phyloP scores from a whole-genome alignment of 805 yeast species.

The Candida nonsorbophila region DNA sequence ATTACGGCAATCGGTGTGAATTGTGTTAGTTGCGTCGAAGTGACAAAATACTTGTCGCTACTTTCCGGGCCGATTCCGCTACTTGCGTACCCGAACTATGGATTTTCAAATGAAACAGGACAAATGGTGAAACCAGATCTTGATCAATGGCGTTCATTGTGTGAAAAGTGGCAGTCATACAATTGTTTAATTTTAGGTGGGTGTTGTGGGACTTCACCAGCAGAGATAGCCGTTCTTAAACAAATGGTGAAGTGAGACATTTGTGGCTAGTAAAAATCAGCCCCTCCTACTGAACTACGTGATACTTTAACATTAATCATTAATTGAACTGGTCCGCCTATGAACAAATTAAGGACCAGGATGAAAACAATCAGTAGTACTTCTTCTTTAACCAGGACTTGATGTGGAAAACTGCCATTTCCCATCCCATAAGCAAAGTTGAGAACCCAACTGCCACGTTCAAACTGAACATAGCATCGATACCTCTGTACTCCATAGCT shows the following conservation, averaged over 20 bases:
- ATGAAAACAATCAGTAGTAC: conserved; percentile 1
- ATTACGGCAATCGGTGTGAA: too few relatives aligned
- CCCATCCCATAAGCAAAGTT: conserved; percentile 84
- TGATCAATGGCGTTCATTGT: conserved; percentile 8
- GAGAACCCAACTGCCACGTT: conserved; percentile 79
- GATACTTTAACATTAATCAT: neutral
- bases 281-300: neutral
- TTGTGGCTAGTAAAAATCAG: neutral
- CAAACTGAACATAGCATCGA: conserved; percentile 87
- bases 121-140: conserved; percentile 12
- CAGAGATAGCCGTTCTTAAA: conserved; percentile 1
- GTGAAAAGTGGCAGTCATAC: conserved; percentile 33
- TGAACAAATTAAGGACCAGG: neutral
- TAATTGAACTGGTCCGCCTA: neutral
- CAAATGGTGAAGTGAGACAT: neutral
- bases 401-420: conserved; percentile 62
- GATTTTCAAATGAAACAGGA: conserved; percentile 54
- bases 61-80: too few relatives aligned
- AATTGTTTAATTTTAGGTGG: conserved; percentile 56
- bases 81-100: conserved; percentile 69
- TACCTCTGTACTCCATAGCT: conserved; percentile 64
- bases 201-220: conserved; percentile 67
- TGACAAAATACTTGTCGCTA: too few relatives aligned
- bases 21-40: too few relatives aligned
- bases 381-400: conserved; percentile 38